phyloP scores from a whole-genome alignment of 2,329 filamentous ascomycete species.

The Penicillium occitanis region DNA sequence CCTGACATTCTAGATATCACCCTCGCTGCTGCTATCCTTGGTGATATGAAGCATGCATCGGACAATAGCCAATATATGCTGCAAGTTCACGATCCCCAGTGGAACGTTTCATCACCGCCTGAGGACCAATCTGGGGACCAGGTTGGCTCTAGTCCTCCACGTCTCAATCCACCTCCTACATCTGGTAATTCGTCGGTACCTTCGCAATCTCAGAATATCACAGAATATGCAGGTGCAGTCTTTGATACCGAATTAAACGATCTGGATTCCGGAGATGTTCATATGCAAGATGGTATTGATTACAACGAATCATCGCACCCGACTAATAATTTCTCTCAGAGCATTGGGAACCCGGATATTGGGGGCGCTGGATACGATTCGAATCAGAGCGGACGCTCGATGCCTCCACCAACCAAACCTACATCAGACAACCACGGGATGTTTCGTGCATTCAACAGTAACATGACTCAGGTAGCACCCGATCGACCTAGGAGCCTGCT shows the following conservation, averaged over 20 bases:
- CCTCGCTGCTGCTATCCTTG: conserved; percentile 15
- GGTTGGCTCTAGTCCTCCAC: neutral
- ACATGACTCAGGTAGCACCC: neutral
- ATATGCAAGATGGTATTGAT: neutral
- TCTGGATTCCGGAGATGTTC: neutral
- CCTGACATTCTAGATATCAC: conserved; percentile 23
- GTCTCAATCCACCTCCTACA: neutral
- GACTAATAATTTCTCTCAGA: neutral
- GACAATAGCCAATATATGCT: neutral
- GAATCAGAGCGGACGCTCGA: neutral
- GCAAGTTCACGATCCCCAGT: neutral
- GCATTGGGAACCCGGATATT: neutral
- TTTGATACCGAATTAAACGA: neutral
- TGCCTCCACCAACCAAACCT: neutral
- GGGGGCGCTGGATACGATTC: neutral
- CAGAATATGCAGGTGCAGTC: neutral
- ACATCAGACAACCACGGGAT: neutral
- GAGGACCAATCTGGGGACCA: neutral
- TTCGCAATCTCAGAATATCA: neutral
- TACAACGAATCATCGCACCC: neutral
- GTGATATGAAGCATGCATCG: conserved; percentile 17
- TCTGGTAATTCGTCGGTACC: neutral
- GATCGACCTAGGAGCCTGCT: neutral
- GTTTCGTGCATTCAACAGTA: neutral
- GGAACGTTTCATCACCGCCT: neutral